Evolutionary conservation across 1,139 yeast genomes (phyloP), one percentile per base, ranked within the genome.

Genomic region (Taphrina deformans): DNA sequence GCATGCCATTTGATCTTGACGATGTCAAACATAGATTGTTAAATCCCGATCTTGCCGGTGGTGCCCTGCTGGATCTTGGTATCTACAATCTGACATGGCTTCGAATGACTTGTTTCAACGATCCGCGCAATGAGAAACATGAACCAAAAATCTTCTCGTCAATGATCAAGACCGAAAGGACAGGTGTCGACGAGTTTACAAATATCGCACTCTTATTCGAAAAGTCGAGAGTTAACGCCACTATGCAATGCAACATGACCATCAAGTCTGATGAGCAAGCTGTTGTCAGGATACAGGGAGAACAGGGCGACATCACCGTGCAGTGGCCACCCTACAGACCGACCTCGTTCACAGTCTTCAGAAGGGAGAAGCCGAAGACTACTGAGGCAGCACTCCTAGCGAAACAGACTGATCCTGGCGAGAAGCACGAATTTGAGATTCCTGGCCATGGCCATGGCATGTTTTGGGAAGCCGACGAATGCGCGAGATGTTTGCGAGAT

Each of bases 51-150:
- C 78, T 83, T 46, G 88, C 85, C 9, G 89, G 86, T 12, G 88
- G 89, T 40, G 84, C 86, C 0, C 72, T 84, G 56, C 78, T 84
- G 69, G 89, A 85, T 70, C 76, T 85, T 66, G 88, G 89, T 1
- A 79, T 85, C 55, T 85, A 85, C 70, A 77, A 85, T 4, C 71
- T 84, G 64, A 84, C 86, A 4, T 69, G 85, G 76, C 70, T 74
- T 3, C 70, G 76, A 50, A 55, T 76, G 48, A 69, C 73, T 33
- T 69, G 74, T 46, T 74, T 70, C 64, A 70, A 71, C 18, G 73
- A 73, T 61, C 77, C 77, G 3, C 72, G 70, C 33, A 72, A 74
- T 66, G 67, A 71, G 65, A 41, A 68, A 23, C 9, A 44, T 5
- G 66, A 65, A 23, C 69, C 69, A 9, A 9, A 27, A 26, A 48